Evolutionary conservation across 108 stramenopile genomes (phyloP).

Genomic region (Aurantiochytrium sp.): DNA sequence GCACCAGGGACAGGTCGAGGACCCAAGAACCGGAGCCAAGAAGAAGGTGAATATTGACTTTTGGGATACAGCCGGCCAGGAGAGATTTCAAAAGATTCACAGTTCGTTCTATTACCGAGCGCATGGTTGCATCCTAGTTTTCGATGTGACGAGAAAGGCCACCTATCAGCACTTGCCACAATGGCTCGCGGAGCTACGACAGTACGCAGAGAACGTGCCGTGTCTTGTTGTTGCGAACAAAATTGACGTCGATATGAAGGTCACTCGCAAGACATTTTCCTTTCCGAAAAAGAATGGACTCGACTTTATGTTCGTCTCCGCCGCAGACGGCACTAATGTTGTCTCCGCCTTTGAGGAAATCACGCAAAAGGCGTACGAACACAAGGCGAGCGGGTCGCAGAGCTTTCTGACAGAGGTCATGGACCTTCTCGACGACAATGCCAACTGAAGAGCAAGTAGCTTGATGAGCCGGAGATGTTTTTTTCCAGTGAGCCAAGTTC

Average conservation of each 20-base stretch:
- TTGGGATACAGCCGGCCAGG: constrained; percentile 83
- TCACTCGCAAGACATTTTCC: constrained; percentile 69
- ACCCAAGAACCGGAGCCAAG: background rate
- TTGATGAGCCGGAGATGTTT: too few relatives aligned
- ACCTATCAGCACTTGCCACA: constrained; percentile 66
- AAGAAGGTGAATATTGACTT: constrained; percentile 41
- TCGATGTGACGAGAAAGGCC: constrained; percentile 49
- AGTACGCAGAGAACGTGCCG: constrained; percentile 61
- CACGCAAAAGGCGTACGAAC: constrained; percentile 47
- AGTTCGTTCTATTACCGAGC: constrained; percentile 72
- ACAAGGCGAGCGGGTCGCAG: constrained; percentile 48
- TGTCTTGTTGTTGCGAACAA: constrained; percentile 71
- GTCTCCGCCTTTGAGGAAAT: constrained; percentile 66
- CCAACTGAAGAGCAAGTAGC: background rate
- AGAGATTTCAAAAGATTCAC: constrained; percentile 70
- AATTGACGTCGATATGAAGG: constrained; percentile 70
- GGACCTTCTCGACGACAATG: constrained; percentile 43
- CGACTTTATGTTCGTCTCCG: constrained; percentile 68
- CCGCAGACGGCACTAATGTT: constrained; percentile 76
- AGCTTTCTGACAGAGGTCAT: constrained; percentile 62
- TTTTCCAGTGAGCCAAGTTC: too few relatives aligned
- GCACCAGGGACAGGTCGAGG: background rate
- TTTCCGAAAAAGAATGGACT: constrained; percentile 63
- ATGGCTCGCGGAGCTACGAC: constrained; percentile 66
- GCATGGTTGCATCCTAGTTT: constrained; percentile 60